Conservation (phyloP, 148 eudicot genomes). For the Silene latifolia region DNA sequence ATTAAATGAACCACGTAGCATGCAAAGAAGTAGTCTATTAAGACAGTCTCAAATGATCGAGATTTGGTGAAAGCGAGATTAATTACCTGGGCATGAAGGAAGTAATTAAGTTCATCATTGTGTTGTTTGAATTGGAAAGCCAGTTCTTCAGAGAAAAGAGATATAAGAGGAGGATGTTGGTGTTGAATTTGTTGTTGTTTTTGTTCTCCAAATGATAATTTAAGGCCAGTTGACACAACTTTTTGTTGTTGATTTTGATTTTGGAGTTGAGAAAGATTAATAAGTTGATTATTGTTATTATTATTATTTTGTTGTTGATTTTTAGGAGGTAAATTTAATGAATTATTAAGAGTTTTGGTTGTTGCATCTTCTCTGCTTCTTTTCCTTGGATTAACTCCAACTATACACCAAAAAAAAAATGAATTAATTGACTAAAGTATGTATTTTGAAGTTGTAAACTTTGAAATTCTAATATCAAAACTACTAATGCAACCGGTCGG, state of each 20-base stretch:
- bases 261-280: conserved; percentile 48
- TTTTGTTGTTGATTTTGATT: conserved; percentile 21
- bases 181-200: conserved; percentile 21
- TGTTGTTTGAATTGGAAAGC: conserved; percentile 59
- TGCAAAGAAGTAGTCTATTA: no score
- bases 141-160: conserved; percentile 51
- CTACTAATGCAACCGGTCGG: no score
- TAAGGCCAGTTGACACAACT: conserved; percentile 60
- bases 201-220: conserved; percentile 57
- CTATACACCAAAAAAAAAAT: conserved; percentile 14
- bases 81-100: conserved; percentile 58
- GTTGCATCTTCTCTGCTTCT: conserved; percentile 31
- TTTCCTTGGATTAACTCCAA: conserved; percentile 34
- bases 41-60: not conserved
- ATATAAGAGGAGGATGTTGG: conserved; percentile 15
- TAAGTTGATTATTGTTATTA: conserved; percentile 29
- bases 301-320: conserved; percentile 18
- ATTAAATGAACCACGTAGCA: no score
- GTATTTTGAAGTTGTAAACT: no score
- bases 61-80: not conserved
- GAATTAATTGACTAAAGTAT: no score
- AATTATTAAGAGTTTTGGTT: conserved; percentile 18
- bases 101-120: conserved; percentile 51
- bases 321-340: conserved; percentile 30
- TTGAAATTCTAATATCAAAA: no score